These are phyloP conservation scores for Solanum etuberosum DNA, from an alignment of 257 asterid genomes.

Conservation along the genomic window DNA sequence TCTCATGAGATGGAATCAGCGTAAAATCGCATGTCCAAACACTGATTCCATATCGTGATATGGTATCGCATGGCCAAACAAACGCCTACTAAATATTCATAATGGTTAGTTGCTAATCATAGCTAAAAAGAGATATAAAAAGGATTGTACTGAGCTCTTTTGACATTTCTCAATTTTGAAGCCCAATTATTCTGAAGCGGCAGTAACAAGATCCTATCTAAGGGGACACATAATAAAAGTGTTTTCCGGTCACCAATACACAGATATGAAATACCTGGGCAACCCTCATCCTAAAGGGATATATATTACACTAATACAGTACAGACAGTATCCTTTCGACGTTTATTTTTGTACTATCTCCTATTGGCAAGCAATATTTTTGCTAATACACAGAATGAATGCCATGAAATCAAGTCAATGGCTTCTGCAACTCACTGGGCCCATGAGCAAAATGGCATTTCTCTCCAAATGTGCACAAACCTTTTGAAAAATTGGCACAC, in stretches of 20 bases:
- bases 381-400: background rate
- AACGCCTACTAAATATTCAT: background rate
- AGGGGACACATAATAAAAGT: background rate
- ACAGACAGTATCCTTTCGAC: background rate
- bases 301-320: background rate
- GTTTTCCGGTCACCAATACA: background rate
- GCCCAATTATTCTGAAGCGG: background rate
- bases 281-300: background rate
- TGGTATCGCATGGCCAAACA: too few relatives aligned
- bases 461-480: conserved; percentile 86
- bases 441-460: conserved; percentile 96
- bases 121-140: background rate
- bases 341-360: background rate
- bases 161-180: background rate
- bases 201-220: background rate
- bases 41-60: too few relatives aligned
- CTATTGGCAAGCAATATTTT: background rate
- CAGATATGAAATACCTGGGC: background rate
- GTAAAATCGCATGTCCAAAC: too few relatives aligned
- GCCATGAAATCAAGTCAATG: conserved; percentile 19
- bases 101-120: background rate
- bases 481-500: conserved; percentile 64
- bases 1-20: too few relatives aligned
- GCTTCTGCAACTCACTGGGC: conserved; percentile 52
- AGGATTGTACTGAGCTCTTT: background rate